Percentiles rank a stretch among this genome's conserved stretches.
These are phyloP conservation scores for Viola odorata DNA, from an alignment of 345 rosid species.

Conservation along the genomic window DNA sequence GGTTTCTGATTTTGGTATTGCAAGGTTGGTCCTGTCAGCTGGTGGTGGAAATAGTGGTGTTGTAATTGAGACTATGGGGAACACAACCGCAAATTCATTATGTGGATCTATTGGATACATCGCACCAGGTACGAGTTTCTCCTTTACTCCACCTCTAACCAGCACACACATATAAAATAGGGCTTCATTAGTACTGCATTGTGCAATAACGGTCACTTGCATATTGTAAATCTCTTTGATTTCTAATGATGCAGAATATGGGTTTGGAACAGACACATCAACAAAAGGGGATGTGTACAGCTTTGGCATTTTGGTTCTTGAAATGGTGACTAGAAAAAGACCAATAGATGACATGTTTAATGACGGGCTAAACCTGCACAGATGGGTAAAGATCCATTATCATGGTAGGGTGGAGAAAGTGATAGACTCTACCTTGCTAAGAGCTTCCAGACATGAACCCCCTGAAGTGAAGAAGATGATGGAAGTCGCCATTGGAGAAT, in stretches of 20 bases:
- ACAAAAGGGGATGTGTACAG: conserved; percentile 56
- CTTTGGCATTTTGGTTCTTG: conserved; percentile 51
- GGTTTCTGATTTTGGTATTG: conserved; percentile 57
- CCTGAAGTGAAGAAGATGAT: conserved; percentile 43
- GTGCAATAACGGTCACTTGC: background rate
- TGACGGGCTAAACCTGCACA: conserved; percentile 38
- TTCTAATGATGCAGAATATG: conserved; percentile 37
- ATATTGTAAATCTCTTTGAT: background rate
- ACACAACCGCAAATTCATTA: conserved; percentile 42
- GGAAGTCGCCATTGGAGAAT: conserved; percentile 40
- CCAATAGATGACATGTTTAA: conserved; percentile 50
- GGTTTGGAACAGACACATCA: conserved; percentile 41
- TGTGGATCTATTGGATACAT: conserved; percentile 49
- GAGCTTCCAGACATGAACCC: conserved; percentile 34
- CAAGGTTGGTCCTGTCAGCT: conserved; percentile 34
- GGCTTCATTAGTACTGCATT: background rate
- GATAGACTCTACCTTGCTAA: conserved; percentile 38
- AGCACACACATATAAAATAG: background rate
- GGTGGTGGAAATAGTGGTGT: conserved; percentile 28
- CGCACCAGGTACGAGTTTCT: conserved; percentile 45
- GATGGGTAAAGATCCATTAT: conserved; percentile 43
- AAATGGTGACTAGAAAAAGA: conserved; percentile 48
- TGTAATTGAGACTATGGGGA: conserved; percentile 39
- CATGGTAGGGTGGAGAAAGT: conserved; percentile 34
- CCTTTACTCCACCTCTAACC: conserved; percentile 1